These are phyloP conservation scores for Serpula lacrymans DNA, from an alignment of 768 basidiomycete species.

Conservation along the genomic window DNA sequence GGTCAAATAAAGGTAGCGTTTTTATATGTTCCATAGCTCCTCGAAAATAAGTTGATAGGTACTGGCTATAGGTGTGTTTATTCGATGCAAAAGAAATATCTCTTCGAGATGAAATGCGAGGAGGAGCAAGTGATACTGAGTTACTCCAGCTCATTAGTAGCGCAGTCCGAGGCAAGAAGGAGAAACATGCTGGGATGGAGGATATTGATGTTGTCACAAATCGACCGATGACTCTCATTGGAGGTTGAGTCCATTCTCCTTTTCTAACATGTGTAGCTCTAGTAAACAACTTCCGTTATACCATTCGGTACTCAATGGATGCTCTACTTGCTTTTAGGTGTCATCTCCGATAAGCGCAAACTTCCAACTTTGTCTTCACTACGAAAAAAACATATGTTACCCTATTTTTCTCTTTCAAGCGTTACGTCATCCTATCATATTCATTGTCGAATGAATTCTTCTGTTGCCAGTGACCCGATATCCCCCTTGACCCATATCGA, in stretches of 20 bases:
- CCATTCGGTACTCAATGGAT: conserved; percentile 18
- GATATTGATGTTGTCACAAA: conserved; percentile 73
- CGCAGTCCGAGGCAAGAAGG: conserved; percentile 71
- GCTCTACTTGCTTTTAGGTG: conserved; percentile 12
- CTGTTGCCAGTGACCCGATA: conserved; percentile 3
- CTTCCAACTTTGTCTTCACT: not conserved
- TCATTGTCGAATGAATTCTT: conserved; percentile 21
- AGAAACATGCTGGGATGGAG: conserved; percentile 84
- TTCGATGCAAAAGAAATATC: conserved; percentile 86
- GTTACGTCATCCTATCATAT: conserved; percentile 1
- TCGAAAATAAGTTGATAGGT: conserved; percentile 1
- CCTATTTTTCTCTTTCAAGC: conserved; percentile 8
- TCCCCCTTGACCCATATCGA: conserved; percentile 70
- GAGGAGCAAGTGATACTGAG: conserved; percentile 59
- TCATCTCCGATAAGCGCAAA: not conserved
- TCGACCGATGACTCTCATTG: conserved; percentile 90
- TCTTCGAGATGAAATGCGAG: conserved; percentile 69
- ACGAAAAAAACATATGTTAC: conserved; percentile 14
- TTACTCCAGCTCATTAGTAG: conserved; percentile 56
- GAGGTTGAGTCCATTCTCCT: conserved; percentile 68
- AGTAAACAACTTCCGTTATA: conserved; percentile 13
- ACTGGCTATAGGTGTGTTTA: conserved; percentile 73
- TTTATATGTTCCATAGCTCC: conserved; percentile 2
- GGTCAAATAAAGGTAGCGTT: conserved; percentile 86
- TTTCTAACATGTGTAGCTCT: conserved; percentile 8